Evolutionary conservation across 2,329 filamentous ascomycete genomes (phyloP), one percentile per base, ranked within the genome.

Genomic region (Aspergillus flavus): DNA sequence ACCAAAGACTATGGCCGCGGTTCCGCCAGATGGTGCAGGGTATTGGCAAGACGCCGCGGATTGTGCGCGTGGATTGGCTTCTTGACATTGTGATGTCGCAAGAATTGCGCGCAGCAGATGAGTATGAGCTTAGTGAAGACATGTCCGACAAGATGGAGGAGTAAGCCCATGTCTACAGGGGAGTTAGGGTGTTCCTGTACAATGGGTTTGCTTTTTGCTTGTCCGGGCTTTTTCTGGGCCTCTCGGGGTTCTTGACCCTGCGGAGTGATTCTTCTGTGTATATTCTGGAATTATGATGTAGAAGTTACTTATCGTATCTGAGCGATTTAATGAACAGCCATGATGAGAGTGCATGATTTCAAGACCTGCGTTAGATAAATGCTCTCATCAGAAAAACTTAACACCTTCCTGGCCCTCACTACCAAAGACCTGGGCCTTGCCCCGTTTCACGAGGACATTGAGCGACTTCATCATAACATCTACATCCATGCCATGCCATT

Each of bases 391-490:
- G 76, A 98, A 98, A 82, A 99, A 98, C 82, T 99, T 99, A 68
- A 98, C 93, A 72, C 95, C 95, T 73, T 91, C 88, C 64, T 92
- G 91, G 75, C 94, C 93, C 72, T 94, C 93, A 59, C 88, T 87
- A 39, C 94, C 94, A 80, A 99, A 98, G 30, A 98, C 88, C 78
- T 98, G 94, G 16, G 94, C 94, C 80, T 91, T 96, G 69, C 93
- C 93, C 66, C 90, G 87, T 84, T 96, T 97, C 41, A 96, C 94
- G 56, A 97, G 84, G 57, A 95, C 84, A 64, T 87, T 86, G 56
- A 99, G 83, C 43, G 92, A 90, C 77, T 90, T 93, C 69, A 91
- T 86, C 72, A 99, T 84, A 65, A 97, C 78, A 28, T 93, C 92
- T 53, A 85, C 83, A 75, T 98, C 94, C 83, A 99, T 91, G n/a